Conservation (phyloP, 257 asterid species). For the Rubia yunnanensis region DNA sequence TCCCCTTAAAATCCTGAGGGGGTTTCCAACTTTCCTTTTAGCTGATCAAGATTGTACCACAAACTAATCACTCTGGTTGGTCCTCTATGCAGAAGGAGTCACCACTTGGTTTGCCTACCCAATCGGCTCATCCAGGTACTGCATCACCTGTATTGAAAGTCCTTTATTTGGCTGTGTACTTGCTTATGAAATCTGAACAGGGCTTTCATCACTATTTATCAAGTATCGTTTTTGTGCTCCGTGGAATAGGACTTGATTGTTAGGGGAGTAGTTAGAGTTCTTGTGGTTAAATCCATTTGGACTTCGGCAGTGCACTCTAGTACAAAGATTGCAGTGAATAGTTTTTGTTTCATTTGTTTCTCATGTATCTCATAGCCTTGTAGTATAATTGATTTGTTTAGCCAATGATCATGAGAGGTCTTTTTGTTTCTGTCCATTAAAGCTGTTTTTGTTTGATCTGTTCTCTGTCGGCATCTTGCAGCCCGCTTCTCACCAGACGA, state of each 20-base stretch:
- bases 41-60: background rate
- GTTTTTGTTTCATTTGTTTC: background rate
- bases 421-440: background rate
- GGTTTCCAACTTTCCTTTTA: too few relatives aligned
- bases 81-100: slow-evolving; percentile 56
- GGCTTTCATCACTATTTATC: too few relatives aligned
- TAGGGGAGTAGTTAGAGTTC: background rate
- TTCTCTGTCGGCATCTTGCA: slow-evolving; percentile 18
- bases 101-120: slow-evolving; percentile 55
- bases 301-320: too few relatives aligned
- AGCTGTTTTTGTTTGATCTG: background rate
- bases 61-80: background rate
- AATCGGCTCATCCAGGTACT: slow-evolving; percentile 90
- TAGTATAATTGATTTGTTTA: background rate
- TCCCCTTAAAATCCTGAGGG: too few relatives aligned
- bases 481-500: slow-evolving; percentile 94
- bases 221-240: too few relatives aligned
- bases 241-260: too few relatives aligned
- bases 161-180: background rate
- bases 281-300: too few relatives aligned
- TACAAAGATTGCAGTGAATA: too few relatives aligned
- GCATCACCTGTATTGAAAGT: background rate
- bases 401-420: too few relatives aligned
- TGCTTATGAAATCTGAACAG: background rate
- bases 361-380: background rate